Percentiles rank a stretch among this genome's conserved stretches.
These are phyloP conservation scores for Lecanosticta acicola DNA, from an alignment of 2,329 filamentous ascomycete genomes.

Conservation along the genomic window DNA sequence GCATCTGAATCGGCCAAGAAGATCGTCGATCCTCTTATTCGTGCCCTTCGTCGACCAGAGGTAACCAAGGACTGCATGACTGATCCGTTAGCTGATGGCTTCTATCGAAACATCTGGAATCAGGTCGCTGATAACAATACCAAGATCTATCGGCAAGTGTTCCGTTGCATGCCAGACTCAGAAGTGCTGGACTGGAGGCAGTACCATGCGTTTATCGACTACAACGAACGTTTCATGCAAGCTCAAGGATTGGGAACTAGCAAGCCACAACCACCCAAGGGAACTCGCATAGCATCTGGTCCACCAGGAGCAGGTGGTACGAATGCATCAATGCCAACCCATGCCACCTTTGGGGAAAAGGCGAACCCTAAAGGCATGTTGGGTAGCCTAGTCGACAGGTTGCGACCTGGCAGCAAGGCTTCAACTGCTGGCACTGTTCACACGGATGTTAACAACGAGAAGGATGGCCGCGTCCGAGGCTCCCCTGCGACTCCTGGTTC, in stretches of 20 bases:
- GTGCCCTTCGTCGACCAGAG: slow-evolving; percentile 66
- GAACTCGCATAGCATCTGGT: slow-evolving; percentile 45
- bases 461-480: slow-evolving; percentile 10
- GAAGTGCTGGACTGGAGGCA: slow-evolving; percentile 90
- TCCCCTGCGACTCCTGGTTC: slow-evolving; percentile 22
- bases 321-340: slow-evolving; percentile 13
- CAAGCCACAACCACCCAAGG: slow-evolving; percentile 45
- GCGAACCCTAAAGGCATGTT: slow-evolving; percentile 23
- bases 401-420: slow-evolving; percentile 29
- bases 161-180: slow-evolving; percentile 94
- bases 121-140: slow-evolving; percentile 89
- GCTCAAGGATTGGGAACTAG: slow-evolving; percentile 52
- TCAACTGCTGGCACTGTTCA: slow-evolving; percentile 16
- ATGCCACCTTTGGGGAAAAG: slow-evolving; percentile 1
- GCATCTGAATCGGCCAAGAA: slow-evolving; percentile 38
- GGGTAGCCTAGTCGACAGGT: slow-evolving; percentile 30
- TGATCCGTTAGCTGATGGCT: slow-evolving; percentile 75
- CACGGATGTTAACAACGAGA: slow-evolving; percentile 25
- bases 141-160: slow-evolving; percentile 85
- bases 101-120: slow-evolving; percentile 85
- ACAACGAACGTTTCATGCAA: slow-evolving; percentile 70
- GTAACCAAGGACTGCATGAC: slow-evolving; percentile 90
- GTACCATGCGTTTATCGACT: slow-evolving; percentile 77
- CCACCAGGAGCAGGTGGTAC: slow-evolving; percentile 41
- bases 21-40: slow-evolving; percentile 45